Evolutionary conservation across 768 basidiomycete genomes (phyloP), one percentile per base, ranked within the genome.

Genomic region (Baorangia bicolor): DNA sequence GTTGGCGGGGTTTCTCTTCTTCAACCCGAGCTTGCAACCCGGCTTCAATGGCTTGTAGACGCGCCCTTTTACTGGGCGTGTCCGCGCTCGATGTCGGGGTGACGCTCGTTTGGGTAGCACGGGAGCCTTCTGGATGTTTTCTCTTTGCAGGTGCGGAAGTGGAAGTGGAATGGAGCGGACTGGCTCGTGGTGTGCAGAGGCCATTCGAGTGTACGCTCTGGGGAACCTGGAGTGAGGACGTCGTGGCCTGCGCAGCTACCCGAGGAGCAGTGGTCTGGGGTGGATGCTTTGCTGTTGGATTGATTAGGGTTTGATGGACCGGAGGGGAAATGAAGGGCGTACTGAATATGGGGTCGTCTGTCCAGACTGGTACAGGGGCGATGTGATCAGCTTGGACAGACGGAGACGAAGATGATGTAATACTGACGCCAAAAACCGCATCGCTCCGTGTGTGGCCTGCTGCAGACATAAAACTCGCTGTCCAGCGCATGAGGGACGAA

Each of bases 401-500:
- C 1, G 11, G 13, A 11, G 23, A 18, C 5, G 18, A 9, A 35
- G n/a, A 27, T 0, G n/a, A 41, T 5, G n/a, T 0, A 5, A 35
- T 16, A 57, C 69, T 25, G 58, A 79, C 79, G 62, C 33, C 69
- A 81, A 54, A 78, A 81, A 0, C 45, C 35, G 28, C 70, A 72
- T 7, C 13, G 27, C 0, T 57, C 45, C 16, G 6, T 4, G 0
- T 4, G 3, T 12, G 33, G n/a, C 51, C 68, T 68, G 7, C 62
- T 41, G 52, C 80, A 81, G n/a, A 37, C 40, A 47, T 75, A 80
- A 65, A 75, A 82, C 3, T 49, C 69, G 57, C 70, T 69, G 54
- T 28, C 1, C 0, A 5, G n/a, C 0, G 34, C 0, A 14, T 49
- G 50, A 44, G 45, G 23, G 27, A 8, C 4, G n/a, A 23, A n/a